Percentiles rank a stretch among this genome's conserved stretches.
These are phyloP conservation scores for Ceratobasidium theobromae DNA, from an alignment of 1,284 basidiomycete genomes.

Conservation along the genomic window DNA sequence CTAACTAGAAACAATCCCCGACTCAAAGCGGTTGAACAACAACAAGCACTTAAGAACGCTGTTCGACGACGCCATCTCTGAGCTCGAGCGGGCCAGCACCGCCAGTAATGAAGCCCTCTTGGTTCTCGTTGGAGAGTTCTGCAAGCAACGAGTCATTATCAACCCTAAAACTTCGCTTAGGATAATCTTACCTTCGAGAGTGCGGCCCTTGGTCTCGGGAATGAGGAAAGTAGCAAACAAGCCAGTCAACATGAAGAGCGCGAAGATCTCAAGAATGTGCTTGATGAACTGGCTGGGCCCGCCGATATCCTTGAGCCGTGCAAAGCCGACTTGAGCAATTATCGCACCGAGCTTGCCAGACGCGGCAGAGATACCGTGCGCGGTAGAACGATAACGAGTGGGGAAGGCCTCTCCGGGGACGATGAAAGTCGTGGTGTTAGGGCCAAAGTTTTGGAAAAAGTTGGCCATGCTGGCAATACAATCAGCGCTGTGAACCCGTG, in stretches of 20 bases:
- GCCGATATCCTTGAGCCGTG: conserved; percentile 66
- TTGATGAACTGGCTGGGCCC: conserved; percentile 55
- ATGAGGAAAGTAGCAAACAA: conserved; percentile 73
- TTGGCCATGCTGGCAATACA: conserved; percentile 53
- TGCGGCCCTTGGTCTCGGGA: conserved; percentile 70
- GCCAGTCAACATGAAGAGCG: conserved; percentile 79
- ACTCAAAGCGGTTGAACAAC: not conserved
- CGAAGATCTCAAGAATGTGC: conserved; percentile 70
- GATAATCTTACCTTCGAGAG: conserved; percentile 58
- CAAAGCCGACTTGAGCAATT: conserved; percentile 78
- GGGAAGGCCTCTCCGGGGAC: conserved; percentile 86
- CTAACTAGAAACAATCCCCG: too few relatives aligned
- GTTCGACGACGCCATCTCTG: conserved; percentile 23
- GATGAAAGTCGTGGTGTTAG: conserved; percentile 76
- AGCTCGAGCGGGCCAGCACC: conserved; percentile 24
- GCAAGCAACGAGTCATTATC: not conserved
- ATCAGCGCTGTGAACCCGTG: conserved; percentile 74
- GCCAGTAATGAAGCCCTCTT: conserved; percentile 37
- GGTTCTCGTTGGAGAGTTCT: conserved; percentile 38
- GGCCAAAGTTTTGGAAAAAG: conserved; percentile 57
- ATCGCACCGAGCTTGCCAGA: conserved; percentile 84
- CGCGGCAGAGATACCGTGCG: conserved; percentile 83
- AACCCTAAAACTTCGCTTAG: too few relatives aligned
- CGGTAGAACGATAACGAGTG: conserved; percentile 80
- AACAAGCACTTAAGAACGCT: conserved; percentile 1